Evolutionary conservation across 1,139 yeast genomes (phyloP).

Genomic region (Geotrichum cucujoidarum): DNA sequence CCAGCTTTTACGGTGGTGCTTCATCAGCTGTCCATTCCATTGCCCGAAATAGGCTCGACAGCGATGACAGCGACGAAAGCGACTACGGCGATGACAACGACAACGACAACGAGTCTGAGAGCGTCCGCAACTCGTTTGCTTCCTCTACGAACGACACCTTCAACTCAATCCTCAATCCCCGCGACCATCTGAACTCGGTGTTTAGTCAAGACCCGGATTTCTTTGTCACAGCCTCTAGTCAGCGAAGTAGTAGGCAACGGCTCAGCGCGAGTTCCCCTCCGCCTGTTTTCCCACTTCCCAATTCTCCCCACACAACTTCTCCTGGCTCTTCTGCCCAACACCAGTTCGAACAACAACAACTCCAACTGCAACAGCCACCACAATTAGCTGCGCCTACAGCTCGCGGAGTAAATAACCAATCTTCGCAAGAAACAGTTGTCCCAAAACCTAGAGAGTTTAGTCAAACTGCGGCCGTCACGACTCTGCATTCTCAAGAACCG

Average conservation of each 20-base stretch:
- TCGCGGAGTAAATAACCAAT: not conserved
- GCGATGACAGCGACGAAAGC: not conserved
- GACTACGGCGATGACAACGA: slow-evolving; percentile 8
- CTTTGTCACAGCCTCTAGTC: not conserved
- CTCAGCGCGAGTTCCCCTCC: slow-evolving; percentile 1
- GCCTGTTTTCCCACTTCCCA: slow-evolving; percentile 10
- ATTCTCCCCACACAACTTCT: not conserved
- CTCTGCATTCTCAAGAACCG: not conserved
- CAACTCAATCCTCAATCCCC: slow-evolving; percentile 14
- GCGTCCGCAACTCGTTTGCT: slow-evolving; percentile 4
- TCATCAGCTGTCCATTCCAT: slow-evolving; percentile 1
- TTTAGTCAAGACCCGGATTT: slow-evolving; percentile 13
- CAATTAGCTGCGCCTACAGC: not conserved
- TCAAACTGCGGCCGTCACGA: not conserved
- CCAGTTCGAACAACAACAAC: no score
- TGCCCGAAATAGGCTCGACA: no score
- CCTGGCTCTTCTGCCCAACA: no score
- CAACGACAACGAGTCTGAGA: not conserved
- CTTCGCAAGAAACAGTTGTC: slow-evolving; percentile 9
- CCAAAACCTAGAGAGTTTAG: not conserved
- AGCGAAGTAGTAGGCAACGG: not conserved
- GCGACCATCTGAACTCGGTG: slow-evolving; percentile 14
- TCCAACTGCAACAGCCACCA: no score
- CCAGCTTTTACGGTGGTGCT: not conserved
- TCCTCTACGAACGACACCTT: slow-evolving; percentile 11